A percentile compares a stretch with the other conserved stretches of the same genome.
Evolutionary conservation across 2,329 filamentous ascomycete species (phyloP).

Genomic region (Fusarium circinatum): DNA sequence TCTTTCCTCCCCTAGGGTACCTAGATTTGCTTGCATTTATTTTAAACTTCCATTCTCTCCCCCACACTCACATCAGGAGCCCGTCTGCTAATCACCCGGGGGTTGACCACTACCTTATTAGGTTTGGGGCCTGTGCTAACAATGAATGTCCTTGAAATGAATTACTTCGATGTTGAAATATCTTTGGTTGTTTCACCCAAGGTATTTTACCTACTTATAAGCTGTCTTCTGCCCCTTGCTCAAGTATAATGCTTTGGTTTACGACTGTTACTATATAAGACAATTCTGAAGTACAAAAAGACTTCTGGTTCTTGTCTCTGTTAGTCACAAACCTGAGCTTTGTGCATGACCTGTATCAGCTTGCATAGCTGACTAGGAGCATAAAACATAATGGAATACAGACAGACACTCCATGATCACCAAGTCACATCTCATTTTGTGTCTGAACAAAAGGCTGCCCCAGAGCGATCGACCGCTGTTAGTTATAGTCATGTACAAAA

Average conservation of each 20-base stretch:
- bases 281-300: not conserved
- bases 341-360: not conserved
- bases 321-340: not conserved
- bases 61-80: not conserved
- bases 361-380: not conserved
- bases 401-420: not conserved
- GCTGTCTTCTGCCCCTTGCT: not conserved
- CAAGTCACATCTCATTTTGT: not conserved
- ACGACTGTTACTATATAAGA: not conserved
- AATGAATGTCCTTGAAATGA: not conserved
- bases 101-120: not conserved
- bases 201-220: not conserved
- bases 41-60: not conserved
- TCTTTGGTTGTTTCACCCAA: not conserved
- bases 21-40: not conserved
- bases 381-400: not conserved
- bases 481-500: constrained; percentile 10
- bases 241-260: not conserved
- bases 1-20: too few relatives aligned
- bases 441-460: not conserved
- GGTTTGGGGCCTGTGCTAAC: not conserved
- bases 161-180: not conserved
- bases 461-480: not conserved
- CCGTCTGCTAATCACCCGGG: not conserved
- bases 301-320: not conserved